Conservation (phyloP, 179 eudicot genomes). For the Heliamphora pulchella region DNA sequence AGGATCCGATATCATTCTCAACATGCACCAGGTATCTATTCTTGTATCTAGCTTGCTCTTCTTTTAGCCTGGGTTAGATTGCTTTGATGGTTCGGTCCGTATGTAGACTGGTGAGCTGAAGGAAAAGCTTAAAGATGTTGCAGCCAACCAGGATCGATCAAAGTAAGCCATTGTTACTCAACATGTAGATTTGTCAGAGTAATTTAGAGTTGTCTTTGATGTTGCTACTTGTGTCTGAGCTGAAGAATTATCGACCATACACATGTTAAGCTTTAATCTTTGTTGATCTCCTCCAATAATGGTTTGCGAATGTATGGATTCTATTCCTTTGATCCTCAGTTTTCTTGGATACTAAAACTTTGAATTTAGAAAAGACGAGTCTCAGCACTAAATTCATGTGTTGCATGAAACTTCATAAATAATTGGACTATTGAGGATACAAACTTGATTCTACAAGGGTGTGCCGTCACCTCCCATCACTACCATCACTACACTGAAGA, state of each 20-base stretch:
- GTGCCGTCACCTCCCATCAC: too few species aligned
- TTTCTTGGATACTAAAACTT: background rate
- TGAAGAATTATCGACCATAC: background rate
- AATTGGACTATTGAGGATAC: background rate
- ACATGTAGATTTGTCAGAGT: background rate
- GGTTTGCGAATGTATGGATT: too few species aligned
- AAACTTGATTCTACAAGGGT: background rate
- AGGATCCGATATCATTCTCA: constrained; percentile 88
- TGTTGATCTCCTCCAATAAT: too few species aligned
- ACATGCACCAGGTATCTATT: constrained; percentile 59
- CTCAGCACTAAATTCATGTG: background rate
- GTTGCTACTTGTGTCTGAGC: background rate
- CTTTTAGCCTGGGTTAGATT: background rate
- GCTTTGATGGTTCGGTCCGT: constrained; percentile 9
- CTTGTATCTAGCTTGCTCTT: background rate
- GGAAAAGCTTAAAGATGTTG: constrained; percentile 52
- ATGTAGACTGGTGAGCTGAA: constrained; percentile 56
- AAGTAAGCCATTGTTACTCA: background rate
- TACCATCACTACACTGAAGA: too few species aligned
- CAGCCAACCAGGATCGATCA: background rate
- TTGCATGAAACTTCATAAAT: background rate
- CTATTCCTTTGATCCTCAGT: background rate
- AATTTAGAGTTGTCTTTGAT: constrained; percentile 1
- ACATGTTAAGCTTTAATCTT: background rate
- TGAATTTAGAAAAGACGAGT: background rate